These are phyloP conservation scores for Psidium friedrichsthalianum DNA, from an alignment of 345 rosid species.

Conservation along the genomic window DNA sequence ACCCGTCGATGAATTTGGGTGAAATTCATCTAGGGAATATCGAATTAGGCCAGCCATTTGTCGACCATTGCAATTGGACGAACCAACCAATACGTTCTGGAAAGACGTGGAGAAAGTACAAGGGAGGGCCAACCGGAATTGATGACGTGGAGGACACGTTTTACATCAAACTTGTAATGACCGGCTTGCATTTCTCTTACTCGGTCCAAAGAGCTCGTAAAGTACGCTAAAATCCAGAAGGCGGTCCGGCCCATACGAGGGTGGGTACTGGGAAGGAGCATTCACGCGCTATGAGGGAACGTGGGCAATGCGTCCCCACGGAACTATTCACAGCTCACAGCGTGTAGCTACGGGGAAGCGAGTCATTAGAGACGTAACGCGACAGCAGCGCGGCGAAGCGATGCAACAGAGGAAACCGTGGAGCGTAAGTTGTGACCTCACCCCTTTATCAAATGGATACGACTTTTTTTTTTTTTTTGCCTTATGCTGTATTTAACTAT, in stretches of 20 bases:
- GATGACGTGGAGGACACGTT: too few species aligned
- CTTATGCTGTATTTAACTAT: too few species aligned
- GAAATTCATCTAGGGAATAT: neutral
- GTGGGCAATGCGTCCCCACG: neutral
- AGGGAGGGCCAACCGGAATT: too few species aligned
- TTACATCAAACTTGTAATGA: too few species aligned
- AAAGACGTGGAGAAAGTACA: neutral
- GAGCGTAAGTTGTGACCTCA: neutral
- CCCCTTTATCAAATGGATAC: neutral
- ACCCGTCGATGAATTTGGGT: neutral
- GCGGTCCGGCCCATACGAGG: neutral
- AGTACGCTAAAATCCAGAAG: neutral
- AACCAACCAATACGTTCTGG: neutral
- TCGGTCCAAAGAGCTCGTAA: neutral
- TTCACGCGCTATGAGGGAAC: neutral
- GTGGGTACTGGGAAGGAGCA: neutral
- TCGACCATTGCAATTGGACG: neutral
- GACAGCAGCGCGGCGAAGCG: neutral
- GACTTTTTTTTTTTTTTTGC: too few species aligned
- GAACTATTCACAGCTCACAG: neutral
- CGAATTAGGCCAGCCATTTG: neutral
- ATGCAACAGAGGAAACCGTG: neutral
- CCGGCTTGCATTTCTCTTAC: too few species aligned
- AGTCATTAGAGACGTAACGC: neutral
- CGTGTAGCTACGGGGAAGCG: neutral